Evolutionary conservation across 2,329 filamentous ascomycete genomes (phyloP), one percentile per base, ranked within the genome.

Genomic region (Talaromyces albobiverticillius): DNA sequence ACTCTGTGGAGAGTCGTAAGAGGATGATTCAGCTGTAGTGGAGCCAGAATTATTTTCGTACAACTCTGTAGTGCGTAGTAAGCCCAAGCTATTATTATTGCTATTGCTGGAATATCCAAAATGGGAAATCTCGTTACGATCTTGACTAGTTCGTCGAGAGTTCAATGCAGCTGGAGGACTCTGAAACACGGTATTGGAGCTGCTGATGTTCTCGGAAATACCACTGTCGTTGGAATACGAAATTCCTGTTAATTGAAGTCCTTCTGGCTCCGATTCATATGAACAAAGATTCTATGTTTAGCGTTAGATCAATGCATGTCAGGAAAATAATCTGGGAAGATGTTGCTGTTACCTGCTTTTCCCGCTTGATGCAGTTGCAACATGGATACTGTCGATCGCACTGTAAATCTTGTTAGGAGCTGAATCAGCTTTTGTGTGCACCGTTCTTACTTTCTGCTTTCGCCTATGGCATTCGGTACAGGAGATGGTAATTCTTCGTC

Each of bases 321-420:
- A 7, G 9, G 13, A 40, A 50, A 32, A 25, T 45, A 46, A 34
- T 3, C 26, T 23, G 3, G n/a, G 38, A 18, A 51, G 46, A 20
- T 20, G 14, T 16, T n/a, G n/a, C n/a, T n/a, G 18, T 52, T 59
- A 60, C 58, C 58, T 54, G 54, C 42, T 23, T 51, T 9, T 20
- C 57, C 54, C 59, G 59, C 50, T 59, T 59, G 43, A 56, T 41
- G 34, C 60, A 62, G 43, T 61, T 60, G 31, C 41, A 53, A 20
- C 59, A 62, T 42, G 60, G 60, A 51, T 47, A 43, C 26, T 53
- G 40, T 16, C 60, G 59, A 45, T 62, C 59, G 29, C 57, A 62
- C 57, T 60, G 47, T 53, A n/a, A 32, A 20, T 34, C 42, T 46
- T 46, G 25, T 29, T 45, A 13, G 42, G 38, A 25, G 38, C 13